These are phyloP conservation scores for Candida glaebosa DNA, from an alignment of 805 yeast genomes.

Conservation along the genomic window DNA sequence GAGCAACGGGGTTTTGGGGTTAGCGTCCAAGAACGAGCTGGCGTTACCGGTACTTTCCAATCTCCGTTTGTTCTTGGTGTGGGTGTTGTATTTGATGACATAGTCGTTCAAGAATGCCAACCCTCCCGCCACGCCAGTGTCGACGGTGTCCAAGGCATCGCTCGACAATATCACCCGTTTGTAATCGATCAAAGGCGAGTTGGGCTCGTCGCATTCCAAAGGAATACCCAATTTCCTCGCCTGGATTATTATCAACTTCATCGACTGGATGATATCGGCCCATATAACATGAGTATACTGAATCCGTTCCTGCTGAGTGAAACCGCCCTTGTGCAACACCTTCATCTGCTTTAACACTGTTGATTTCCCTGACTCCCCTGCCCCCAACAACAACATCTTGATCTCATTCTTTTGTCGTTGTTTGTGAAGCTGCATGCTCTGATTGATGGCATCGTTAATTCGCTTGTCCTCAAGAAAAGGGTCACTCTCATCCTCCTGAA, in stretches of 20 bases:
- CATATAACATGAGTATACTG: slow-evolving; percentile 87
- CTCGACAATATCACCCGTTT: slow-evolving; percentile 53
- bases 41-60: slow-evolving; percentile 51
- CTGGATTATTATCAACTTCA: slow-evolving; percentile 72
- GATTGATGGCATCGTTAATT: slow-evolving; percentile 64
- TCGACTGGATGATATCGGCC: slow-evolving; percentile 85
- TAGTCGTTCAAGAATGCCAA: slow-evolving; percentile 59
- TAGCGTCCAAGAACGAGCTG: slow-evolving; percentile 19
- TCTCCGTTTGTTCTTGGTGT: slow-evolving; percentile 49
- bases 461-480: slow-evolving; percentile 52
- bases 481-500: slow-evolving; percentile 43
- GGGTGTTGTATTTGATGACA: slow-evolving; percentile 57
- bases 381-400: slow-evolving; percentile 77
- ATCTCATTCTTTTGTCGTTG: slow-evolving; percentile 56
- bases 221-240: slow-evolving; percentile 64
- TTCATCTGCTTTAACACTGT: slow-evolving; percentile 89
- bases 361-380: slow-evolving; percentile 94
- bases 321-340: slow-evolving; percentile 81
- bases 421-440: slow-evolving; percentile 48
- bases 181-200: slow-evolving; percentile 41
- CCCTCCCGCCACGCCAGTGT: slow-evolving; percentile 67
- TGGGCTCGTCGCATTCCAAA: slow-evolving; percentile 60
- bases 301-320: slow-evolving; percentile 69
- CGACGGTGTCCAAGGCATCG: slow-evolving; percentile 58
- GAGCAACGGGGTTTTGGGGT: not conserved